These are phyloP conservation scores for Circinella minor DNA, from an alignment of 371 early-diverging fungal species.

Conservation along the genomic window DNA sequence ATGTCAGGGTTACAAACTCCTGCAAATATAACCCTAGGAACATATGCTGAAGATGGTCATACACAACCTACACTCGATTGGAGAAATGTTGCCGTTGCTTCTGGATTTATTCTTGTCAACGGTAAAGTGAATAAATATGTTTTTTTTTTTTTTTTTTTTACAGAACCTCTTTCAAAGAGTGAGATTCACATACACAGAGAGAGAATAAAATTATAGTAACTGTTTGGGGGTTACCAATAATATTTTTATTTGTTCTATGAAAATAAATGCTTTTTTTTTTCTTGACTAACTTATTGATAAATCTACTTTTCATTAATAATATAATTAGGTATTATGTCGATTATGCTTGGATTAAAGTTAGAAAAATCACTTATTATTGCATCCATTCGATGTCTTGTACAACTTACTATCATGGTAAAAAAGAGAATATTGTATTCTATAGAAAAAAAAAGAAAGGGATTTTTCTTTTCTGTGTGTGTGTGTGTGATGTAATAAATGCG, in stretches of 20 bases:
- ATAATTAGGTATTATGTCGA: constrained; percentile 44
- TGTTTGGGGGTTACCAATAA: too few species aligned
- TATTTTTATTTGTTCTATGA: too few species aligned
- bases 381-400: constrained; percentile 61
- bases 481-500: background rate
- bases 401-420: constrained; percentile 65
- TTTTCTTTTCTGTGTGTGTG: background rate
- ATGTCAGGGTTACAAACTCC: constrained; percentile 8
- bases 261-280: background rate
- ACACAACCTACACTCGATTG: constrained; percentile 27
- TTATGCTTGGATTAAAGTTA: constrained; percentile 50
- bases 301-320: constrained; percentile 23
- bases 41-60: constrained; percentile 7
- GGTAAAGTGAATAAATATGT: constrained; percentile 24
- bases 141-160: too few species aligned
- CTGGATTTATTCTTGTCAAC: constrained; percentile 48
- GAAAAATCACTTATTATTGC: constrained; percentile 63
- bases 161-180: too few species aligned
- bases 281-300: background rate
- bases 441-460: background rate
- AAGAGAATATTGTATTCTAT: background rate
- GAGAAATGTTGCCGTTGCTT: constrained; percentile 56
- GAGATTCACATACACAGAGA: too few species aligned
- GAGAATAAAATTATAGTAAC: too few species aligned
- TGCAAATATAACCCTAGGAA: background rate